These are phyloP conservation scores for Backusella tuberculispora DNA, from an alignment of 192 early-diverging fungal species.

Conservation along the genomic window DNA sequence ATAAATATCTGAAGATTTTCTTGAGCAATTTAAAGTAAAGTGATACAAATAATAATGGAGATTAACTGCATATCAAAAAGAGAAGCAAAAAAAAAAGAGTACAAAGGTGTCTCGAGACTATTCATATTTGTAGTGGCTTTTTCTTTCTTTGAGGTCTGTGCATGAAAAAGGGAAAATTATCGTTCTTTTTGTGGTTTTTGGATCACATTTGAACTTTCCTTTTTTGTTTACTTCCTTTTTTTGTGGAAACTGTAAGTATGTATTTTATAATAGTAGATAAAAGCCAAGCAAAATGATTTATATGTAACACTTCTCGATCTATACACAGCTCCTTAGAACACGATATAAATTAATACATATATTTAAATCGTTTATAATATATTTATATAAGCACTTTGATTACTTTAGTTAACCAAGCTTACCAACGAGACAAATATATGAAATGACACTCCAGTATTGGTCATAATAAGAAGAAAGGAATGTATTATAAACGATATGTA, in stretches of 20 bases:
- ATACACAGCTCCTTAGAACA: too few species aligned
- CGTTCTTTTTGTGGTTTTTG: background rate
- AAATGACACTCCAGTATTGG: too few species aligned
- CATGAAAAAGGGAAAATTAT: conserved; percentile 6
- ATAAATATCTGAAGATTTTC: background rate
- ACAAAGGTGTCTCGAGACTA: background rate
- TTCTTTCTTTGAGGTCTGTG: conserved; percentile 10
- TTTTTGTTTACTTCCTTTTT: background rate
- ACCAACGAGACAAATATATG: too few species aligned
- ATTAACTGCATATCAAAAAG: background rate
- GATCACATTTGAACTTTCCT: conserved; percentile 6
- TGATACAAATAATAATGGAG: background rate
- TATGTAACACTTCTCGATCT: too few species aligned
- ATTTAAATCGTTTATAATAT: too few species aligned
- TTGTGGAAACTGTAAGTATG: background rate
- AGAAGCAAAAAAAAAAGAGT: background rate
- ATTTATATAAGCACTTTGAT: too few species aligned
- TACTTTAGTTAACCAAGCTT: too few species aligned
- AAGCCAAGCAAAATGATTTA: background rate
- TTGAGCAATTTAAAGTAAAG: background rate
- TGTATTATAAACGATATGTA: too few species aligned
- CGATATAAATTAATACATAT: too few species aligned
- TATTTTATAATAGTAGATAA: background rate
- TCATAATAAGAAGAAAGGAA: too few species aligned
- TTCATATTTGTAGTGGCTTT: background rate